Base-by-base conservation (phyloP, 345 rosid species). In the Abelmoschus esculentus region DNA sequence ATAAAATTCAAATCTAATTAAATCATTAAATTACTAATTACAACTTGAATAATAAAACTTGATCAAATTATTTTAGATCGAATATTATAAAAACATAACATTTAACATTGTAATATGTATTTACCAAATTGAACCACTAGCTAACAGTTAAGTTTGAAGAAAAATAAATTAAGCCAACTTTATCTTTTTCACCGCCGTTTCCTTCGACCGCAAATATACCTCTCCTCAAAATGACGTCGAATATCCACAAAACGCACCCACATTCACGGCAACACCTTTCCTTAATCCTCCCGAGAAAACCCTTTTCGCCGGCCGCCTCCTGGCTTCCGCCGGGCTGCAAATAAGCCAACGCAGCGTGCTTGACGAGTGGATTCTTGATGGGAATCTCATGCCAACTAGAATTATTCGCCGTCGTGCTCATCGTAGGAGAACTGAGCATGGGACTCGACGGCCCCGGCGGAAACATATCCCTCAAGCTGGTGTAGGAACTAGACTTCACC, bases 371-470 rank as follows among this genome's bases (percentile, higher is more conserved):
- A 42, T 87, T 85, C 78, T 73, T 81, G 72, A 87, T 82, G 47
- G 92, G 82, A 18, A 87, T 78, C 75, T 87, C 89, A 67, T 77
- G 1, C 83, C 81, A 83, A 80, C 89, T 79, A n/a, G 88, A 80
- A 73, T 81, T 80, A 61, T 60, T 61, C 7, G n/a, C 0, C 2
- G 55, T n/a, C 22, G 10, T 6, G 8, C 14, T 44, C 31, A 82
- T 57, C 36, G 88, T 6, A 7, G 1, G 83, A 10, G 86, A 81
- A 9, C 56, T 19, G 60, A 53, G 26, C 26, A 22, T 22, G 26
- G 26, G 26, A 0, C 26, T 14, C 9, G 79, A 58, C 1, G 83
- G 64, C 22, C 61, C 1, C 49, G 14, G 8, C 3, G 85, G 86
- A 56, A 85, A 57, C 56, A 87, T 13, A 67, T 85, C 89, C 63